Percentiles rank a stretch among this genome's conserved stretches.
These are phyloP conservation scores for Dryas octopetala DNA, from an alignment of 306 rosid genomes.

Conservation along the genomic window DNA sequence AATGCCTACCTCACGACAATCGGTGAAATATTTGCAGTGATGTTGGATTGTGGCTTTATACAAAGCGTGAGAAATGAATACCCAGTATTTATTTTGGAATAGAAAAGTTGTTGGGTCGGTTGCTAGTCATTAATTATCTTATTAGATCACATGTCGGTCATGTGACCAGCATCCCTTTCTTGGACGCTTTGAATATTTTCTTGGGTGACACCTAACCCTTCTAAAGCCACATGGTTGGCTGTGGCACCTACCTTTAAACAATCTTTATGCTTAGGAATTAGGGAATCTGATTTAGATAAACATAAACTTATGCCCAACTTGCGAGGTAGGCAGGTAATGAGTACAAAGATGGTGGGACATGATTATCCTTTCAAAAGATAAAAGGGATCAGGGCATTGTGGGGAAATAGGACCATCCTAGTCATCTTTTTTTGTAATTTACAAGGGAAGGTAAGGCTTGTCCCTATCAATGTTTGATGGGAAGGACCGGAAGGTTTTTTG, in stretches of 20 bases:
- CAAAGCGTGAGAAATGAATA: neutral
- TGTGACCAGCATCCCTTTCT: slow-evolving; percentile 15
- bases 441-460: neutral
- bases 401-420: neutral
- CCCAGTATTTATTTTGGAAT: neutral
- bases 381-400: neutral
- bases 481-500: neutral
- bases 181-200: neutral
- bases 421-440: neutral
- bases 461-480: neutral
- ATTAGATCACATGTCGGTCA: slow-evolving; percentile 8
- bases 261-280: neutral
- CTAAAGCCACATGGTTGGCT: slow-evolving; percentile 20
- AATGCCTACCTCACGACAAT: neutral
- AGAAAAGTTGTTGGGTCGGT: slow-evolving; percentile 10
- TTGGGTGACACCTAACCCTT: slow-evolving; percentile 2
- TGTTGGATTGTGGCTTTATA: neutral
- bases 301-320: slow-evolving; percentile 13
- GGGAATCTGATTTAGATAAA: neutral
- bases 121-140: slow-evolving; percentile 11
- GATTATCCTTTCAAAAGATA: slow-evolving; percentile 4
- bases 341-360: slow-evolving; percentile 16
- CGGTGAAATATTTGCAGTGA: neutral
- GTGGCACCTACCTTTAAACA: slow-evolving; percentile 3
- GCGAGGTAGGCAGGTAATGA: slow-evolving; percentile 16